A percentile compares a stretch with the other conserved stretches of the same genome.
Evolutionary conservation across 345 rosid genomes (phyloP).

Genomic region (Schrenkiella parvula): DNA sequence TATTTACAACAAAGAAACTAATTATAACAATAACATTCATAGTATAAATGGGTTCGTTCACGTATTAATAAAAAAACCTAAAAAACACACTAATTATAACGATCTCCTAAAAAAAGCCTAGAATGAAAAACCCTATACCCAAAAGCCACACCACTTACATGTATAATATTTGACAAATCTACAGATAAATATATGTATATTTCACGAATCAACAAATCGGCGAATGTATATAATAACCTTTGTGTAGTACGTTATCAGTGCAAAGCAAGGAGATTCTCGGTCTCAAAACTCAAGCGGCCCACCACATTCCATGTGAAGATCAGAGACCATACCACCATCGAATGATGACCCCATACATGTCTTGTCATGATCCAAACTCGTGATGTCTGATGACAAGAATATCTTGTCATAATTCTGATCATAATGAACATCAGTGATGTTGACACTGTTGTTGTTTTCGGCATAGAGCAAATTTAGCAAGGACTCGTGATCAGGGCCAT

Average conservation of each 20-base stretch:
- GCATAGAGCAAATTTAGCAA: conserved; percentile 26
- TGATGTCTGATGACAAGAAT: conserved; percentile 19
- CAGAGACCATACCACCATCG: conserved; percentile 28
- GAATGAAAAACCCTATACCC: conserved; percentile 24
- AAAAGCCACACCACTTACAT: conserved; percentile 25
- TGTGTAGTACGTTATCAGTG: conserved; percentile 5
- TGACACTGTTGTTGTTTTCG: conserved; percentile 13
- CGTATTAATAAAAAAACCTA: background rate
- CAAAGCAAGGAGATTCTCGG: conserved; percentile 14
- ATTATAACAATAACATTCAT: background rate
- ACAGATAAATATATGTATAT: background rate
- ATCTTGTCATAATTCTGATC: conserved; percentile 25
- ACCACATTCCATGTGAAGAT: conserved; percentile 27
- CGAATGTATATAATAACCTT: background rate
- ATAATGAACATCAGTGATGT: conserved; percentile 11
- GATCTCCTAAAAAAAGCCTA: conserved; percentile 14
- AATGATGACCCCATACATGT: conserved; percentile 28
- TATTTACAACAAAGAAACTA: background rate
- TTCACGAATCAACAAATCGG: conserved; percentile 34
- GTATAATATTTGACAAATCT: conserved; percentile 15
- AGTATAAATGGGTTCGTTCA: background rate
- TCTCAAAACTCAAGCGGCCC: conserved; percentile 32
- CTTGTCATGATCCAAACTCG: conserved; percentile 27
- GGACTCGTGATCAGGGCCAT: conserved; percentile 33
- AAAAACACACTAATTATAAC: background rate